Evolutionary conservation across 75 land plant genomes (phyloP).

Genomic region (Cryptomeria japonica): DNA sequence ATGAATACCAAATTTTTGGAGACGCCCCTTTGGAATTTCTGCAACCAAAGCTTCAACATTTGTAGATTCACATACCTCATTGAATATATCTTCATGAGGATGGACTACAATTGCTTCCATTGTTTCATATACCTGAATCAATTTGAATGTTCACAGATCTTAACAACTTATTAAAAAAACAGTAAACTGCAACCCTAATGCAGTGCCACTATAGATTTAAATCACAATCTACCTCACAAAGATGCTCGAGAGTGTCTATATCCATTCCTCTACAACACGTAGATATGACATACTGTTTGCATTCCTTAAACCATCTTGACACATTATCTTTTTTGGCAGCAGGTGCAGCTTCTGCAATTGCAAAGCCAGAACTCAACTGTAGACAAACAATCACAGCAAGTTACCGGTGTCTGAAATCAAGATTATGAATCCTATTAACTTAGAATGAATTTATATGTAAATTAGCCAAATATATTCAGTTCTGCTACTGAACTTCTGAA

Average conservation of each 20-base stretch:
- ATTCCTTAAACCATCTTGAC: constrained; percentile 65
- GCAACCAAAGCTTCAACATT: background rate
- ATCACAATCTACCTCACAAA: constrained; percentile 74
- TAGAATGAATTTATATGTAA: background rate
- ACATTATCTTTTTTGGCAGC: constrained; percentile 27
- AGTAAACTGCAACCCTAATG: background rate
- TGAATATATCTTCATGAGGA: constrained; percentile 9
- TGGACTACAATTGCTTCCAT: constrained; percentile 11
- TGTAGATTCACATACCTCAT: constrained; percentile 4
- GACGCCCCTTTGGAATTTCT: background rate
- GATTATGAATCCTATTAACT: background rate
- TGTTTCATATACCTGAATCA: constrained; percentile 18
- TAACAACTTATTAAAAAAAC: background rate
- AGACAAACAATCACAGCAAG: constrained; percentile 7
- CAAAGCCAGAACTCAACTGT: constrained; percentile 79
- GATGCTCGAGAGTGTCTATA: constrained; percentile 57
- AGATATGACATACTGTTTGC: constrained; percentile 65
- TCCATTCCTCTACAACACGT: constrained; percentile 48
- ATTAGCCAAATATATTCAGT: background rate
- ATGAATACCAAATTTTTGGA: constrained; percentile 7
- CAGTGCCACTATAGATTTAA: background rate
- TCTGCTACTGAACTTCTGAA: background rate
- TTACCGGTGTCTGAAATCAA: background rate
- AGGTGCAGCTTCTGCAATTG: constrained; percentile 66
- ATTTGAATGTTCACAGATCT: background rate